phyloP scores from a whole-genome alignment of 768 basidiomycete species.

The Podaxis pistillaris region DNA sequence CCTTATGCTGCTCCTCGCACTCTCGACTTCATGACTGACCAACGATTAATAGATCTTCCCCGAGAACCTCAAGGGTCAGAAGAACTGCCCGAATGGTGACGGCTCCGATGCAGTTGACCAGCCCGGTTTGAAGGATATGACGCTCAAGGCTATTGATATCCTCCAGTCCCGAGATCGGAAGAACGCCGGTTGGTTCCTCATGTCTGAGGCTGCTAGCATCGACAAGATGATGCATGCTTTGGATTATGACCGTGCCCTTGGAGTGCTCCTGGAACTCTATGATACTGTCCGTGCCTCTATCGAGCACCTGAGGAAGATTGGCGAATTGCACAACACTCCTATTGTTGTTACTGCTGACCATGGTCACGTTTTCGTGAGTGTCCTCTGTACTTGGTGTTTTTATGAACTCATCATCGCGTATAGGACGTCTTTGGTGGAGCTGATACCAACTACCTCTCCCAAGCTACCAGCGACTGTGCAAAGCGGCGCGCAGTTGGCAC shows the following conservation, averaged over 20 bases:
- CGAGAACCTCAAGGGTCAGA: constrained; percentile 34
- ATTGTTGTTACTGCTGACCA: constrained; percentile 46
- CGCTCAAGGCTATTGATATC: constrained; percentile 43
- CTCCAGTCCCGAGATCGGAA: constrained; percentile 37
- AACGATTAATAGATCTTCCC: constrained; percentile 27
- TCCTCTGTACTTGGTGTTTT: not conserved
- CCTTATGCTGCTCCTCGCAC: not conserved
- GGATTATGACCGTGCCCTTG: constrained; percentile 44
- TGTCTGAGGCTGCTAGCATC: constrained; percentile 45
- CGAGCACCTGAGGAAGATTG: constrained; percentile 38
- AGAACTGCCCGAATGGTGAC: constrained; percentile 40
- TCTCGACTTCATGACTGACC: not conserved
- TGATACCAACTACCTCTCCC: constrained; percentile 36
- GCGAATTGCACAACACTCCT: constrained; percentile 39
- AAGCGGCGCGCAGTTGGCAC: constrained; percentile 21
- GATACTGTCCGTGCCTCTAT: constrained; percentile 43
- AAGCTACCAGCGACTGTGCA: constrained; percentile 30
- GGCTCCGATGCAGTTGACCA: constrained; percentile 40
- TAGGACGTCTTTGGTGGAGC: constrained; percentile 42
- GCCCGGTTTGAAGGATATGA: constrained; percentile 46
- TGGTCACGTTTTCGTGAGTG: constrained; percentile 43
- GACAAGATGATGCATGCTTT: constrained; percentile 49
- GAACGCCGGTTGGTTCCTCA: constrained; percentile 43
- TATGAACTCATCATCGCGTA: not conserved
- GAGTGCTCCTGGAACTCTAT: constrained; percentile 42